A percentile compares a stretch with the other conserved stretches of the same genome.
phyloP scores from a whole-genome alignment of 2,329 filamentous ascomycete genomes.

The Fusarium mexicanum region DNA sequence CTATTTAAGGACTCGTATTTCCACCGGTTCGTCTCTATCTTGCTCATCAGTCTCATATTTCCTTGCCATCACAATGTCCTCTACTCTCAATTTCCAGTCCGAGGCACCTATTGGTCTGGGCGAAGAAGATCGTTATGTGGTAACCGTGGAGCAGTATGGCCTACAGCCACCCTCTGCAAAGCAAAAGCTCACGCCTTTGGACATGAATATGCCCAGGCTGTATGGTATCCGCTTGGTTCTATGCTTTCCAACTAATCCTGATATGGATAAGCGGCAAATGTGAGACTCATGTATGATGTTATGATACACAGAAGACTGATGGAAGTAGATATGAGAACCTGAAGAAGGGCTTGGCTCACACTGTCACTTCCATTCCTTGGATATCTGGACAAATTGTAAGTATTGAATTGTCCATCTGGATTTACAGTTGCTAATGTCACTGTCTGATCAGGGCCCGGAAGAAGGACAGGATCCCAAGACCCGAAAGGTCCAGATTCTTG shows the following conservation, averaged over 20 bases:
- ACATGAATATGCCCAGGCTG: background rate
- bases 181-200: background rate
- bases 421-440: background rate
- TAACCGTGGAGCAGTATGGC: background rate
- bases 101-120: too few relatives aligned
- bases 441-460: background rate
- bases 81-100: background rate
- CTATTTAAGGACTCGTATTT: background rate
- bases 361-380: background rate
- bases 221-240: background rate
- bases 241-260: background rate
- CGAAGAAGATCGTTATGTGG: background rate
- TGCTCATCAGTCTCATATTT: rapidly evolving
- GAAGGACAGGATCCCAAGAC: background rate
- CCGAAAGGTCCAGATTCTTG: background rate
- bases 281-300: background rate
- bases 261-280: background rate
- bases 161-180: background rate
- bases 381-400: background rate
- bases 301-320: background rate
- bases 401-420: rapidly evolving
- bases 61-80: background rate
- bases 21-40: background rate
- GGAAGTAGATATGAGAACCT: background rate
- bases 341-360: background rate